phyloP scores from a whole-genome alignment of 257 asterid species.

The Ligustrum vulgare region DNA sequence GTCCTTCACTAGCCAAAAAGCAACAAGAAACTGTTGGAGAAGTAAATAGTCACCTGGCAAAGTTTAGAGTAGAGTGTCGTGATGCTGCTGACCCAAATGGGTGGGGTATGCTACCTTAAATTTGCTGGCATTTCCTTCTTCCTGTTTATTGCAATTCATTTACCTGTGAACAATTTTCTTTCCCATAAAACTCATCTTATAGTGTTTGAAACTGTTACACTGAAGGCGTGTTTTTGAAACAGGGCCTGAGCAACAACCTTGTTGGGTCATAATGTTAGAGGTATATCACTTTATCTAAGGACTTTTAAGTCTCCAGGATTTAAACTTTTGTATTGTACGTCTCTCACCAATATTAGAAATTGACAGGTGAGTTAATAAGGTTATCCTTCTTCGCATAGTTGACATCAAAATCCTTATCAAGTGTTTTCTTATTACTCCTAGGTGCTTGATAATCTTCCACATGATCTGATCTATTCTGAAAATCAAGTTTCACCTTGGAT shows the following conservation, averaged over 20 bases:
- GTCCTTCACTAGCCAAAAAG: conserved; percentile 86
- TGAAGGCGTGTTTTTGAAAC: conserved; percentile 40
- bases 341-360: conserved; percentile 13
- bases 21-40: conserved; percentile 83
- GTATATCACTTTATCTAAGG: conserved; percentile 34
- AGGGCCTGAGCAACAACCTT: conserved; percentile 80
- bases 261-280: conserved; percentile 99
- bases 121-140: conserved; percentile 21
- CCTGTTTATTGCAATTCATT: conserved; percentile 18
- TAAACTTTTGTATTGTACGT: not conserved
- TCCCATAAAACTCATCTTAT: conserved; percentile 15
- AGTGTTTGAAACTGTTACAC: conserved; percentile 8
- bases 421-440: conserved; percentile 20
- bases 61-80: conserved; percentile 81
- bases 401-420: conserved; percentile 1
- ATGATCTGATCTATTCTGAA: conserved; percentile 82
- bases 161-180: not conserved
- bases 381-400: conserved; percentile 10
- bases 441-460: conserved; percentile 99
- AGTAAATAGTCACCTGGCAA: conserved; percentile 68
- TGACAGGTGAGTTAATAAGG: conserved; percentile 3
- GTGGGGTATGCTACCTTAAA: conserved; percentile 65
- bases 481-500: conserved; percentile 85
- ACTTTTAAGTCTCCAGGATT: not conserved
- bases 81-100: conserved; percentile 92